Evolutionary conservation across 2,329 filamentous ascomycete genomes (phyloP), one percentile per base, ranked within the genome.

Genomic region (Pyrenochaeta sp.): DNA sequence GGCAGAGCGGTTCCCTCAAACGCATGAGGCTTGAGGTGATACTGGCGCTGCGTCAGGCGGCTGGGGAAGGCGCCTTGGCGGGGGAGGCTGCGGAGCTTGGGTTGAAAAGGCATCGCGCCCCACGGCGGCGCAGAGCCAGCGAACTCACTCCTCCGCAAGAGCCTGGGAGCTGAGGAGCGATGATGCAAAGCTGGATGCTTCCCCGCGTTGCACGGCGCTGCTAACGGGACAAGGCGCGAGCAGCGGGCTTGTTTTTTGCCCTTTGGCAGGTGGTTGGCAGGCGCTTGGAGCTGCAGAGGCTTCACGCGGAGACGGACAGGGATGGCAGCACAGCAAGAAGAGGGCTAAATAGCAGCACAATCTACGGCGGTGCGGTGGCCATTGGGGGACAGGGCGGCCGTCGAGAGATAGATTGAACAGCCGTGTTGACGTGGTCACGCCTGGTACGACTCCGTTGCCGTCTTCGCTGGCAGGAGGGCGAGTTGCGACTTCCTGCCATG

Each of bases 1-100:
- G 60, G 55, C 55, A 60, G 50, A 55, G 61, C 51, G 58, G 52
- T 53, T 55, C 49, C 19, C 49, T 64, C 57, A 69, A 66, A 66
- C 63, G 53, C 48, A 27, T 58, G 52, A 53, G 55, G 60, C 61
- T 54, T 58, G 48, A 40, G 45, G 56, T 66, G 60, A 61, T 39
- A 67, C 65, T 54, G 48, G 53, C 44, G 51, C 44, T 62, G 63
- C 61, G 39, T 62, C 61, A 67, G 56, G 55, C 48, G 51, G 51
- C 53, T 55, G 41, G 47, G 44, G 39, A 44, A 23, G 31, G 36
- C 23, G 40, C n/a, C 59, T 53, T 58, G 57, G 57, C 57, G 27
- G 7, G 19, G 13, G 35, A 41, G 27, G 29, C 22, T 35, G 37
- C 23, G 17, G 36, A 41, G 35, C 22, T 36, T 28, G 43, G 13